Conservation (phyloP, 2,329 filamentous ascomycete genomes). For the Aspergillus aculeatinus region DNA sequence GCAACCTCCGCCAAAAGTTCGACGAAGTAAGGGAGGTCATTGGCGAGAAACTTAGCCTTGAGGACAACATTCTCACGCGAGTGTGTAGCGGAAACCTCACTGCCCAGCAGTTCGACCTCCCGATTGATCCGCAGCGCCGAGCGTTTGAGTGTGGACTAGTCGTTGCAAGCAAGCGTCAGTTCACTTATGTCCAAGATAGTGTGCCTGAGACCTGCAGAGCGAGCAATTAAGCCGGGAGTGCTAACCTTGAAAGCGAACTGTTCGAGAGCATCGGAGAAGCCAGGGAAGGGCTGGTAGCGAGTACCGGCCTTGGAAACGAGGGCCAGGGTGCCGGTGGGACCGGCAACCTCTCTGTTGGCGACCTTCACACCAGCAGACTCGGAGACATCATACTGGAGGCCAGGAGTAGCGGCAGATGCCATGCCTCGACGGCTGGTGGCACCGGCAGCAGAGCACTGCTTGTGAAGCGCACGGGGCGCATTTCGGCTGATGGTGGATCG, state of each 20-base stretch:
- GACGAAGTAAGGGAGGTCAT: constrained; percentile 95
- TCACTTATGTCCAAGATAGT: constrained; percentile 8
- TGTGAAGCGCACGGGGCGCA: constrained; percentile 62
- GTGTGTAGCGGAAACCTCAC: constrained; percentile 82
- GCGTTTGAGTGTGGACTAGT: constrained; percentile 79
- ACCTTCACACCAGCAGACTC: constrained; percentile 88
- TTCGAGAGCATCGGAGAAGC: constrained; percentile 84
- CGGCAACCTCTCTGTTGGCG: constrained; percentile 83
- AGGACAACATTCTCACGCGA: constrained; percentile 90
- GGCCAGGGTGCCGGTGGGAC: constrained; percentile 85
- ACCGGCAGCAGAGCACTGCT: constrained; percentile 56
- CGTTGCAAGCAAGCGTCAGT: constrained; percentile 19
- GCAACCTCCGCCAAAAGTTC: constrained; percentile 93
- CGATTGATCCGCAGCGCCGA: constrained; percentile 89
- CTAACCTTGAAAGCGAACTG: constrained; percentile 96
- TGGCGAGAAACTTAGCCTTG: constrained; percentile 89
- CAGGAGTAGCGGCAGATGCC: constrained; percentile 65
- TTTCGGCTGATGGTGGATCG: constrained; percentile 64
- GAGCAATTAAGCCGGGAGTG: constrained; percentile 25
- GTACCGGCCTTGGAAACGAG: constrained; percentile 93
- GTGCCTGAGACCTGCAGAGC: background rate
- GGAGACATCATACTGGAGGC: constrained; percentile 83
- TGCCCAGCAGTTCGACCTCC: constrained; percentile 92
- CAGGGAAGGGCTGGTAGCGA: constrained; percentile 85
- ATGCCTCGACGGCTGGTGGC: constrained; percentile 59